Evolutionary conservation across 495 filamentous ascomycete genomes (phyloP), one percentile per base, ranked within the genome.

Genomic region (Tuber magnatum): DNA sequence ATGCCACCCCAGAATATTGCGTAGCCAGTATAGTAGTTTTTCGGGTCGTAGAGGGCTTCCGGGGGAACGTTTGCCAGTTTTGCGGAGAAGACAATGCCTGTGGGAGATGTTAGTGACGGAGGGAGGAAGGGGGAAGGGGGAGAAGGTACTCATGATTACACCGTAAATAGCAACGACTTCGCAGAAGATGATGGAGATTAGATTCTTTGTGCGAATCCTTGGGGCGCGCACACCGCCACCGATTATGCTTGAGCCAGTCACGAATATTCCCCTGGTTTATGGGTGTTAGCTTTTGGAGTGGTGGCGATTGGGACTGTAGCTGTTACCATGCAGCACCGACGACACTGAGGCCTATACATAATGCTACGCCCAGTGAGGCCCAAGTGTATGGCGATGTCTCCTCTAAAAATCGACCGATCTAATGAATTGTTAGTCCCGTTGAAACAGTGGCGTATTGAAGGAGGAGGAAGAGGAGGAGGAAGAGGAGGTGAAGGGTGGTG

Each of bases 161-260:
- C 96, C 96, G 87, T 99, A 99, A 84, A 99, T 99, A 82, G 96
- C 96, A 77, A 99, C 96, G 79, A 98, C 96, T 85, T 99, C 96
- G 86, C 96, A 99, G 88, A 99, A 99, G 86, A 99, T 97, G 86
- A 99, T 98, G 80, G 96, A 98, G 83, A 99, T 97, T 76, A 99
- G 84, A 86, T 98, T 99, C 89, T 99, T 99, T 72, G 96, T 99
- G 80, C 94, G 92, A 83, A 99, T 98, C 78, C 95, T 90, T 32
- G 95, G 96, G 41, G 96, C 95, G 81, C 91, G 92, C 83, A 99
- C 96, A 85, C 96, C 96, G 76, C 92, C 96, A 76, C 96, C 96
- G 77, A 99, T 87, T 83, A 99, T 99, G 71, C 94, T 97, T n/a
- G 94, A 97, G 80, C 96, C 96, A 18, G 95, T 97, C 72, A 97